These are phyloP conservation scores for Baudoinia panamericana DNA, from an alignment of 495 filamentous ascomycete genomes.

Conservation along the genomic window DNA sequence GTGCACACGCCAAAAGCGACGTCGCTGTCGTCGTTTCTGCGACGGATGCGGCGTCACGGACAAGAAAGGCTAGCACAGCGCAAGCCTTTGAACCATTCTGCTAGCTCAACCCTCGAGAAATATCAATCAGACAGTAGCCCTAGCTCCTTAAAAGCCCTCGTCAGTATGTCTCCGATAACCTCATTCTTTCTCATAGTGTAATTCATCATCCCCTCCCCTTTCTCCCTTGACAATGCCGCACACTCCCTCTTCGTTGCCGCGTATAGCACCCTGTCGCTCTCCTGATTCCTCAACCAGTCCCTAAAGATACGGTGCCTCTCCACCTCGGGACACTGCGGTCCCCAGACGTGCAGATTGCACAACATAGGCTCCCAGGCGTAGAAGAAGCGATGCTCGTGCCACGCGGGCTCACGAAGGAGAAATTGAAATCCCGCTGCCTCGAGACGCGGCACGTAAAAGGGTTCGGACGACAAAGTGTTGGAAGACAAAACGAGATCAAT, in stretches of 20 bases:
- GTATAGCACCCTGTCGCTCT: conserved; percentile 32
- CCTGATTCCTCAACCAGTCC: conserved; percentile 33
- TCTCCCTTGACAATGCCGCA: too few relatives aligned
- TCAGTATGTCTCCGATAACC: too few relatives aligned
- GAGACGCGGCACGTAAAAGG: conserved; percentile 33
- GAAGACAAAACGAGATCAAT: conserved; percentile 35
- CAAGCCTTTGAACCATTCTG: too few relatives aligned
- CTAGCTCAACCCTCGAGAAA: too few relatives aligned
- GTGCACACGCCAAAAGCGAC: too few relatives aligned
- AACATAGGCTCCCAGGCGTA: conserved; percentile 18
- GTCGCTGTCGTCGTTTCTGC: too few relatives aligned
- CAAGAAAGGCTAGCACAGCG: too few relatives aligned
- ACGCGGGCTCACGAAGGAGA: conserved; percentile 34
- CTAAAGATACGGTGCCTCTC: conserved; percentile 36
- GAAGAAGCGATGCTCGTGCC: conserved; percentile 39
- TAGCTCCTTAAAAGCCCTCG: too few relatives aligned
- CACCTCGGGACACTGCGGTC: conserved; percentile 32
- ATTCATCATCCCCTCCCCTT: too few relatives aligned
- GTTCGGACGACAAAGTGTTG: conserved; percentile 29
- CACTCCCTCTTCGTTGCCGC: conserved; percentile 30
- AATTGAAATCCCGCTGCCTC: conserved; percentile 34
- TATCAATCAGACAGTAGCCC: too few relatives aligned
- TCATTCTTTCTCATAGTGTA: too few relatives aligned
- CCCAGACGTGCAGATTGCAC: conserved; percentile 38
- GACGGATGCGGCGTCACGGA: too few relatives aligned